Evolutionary conservation across 1,139 yeast genomes (phyloP).

Genomic region (Candida sojae): DNA sequence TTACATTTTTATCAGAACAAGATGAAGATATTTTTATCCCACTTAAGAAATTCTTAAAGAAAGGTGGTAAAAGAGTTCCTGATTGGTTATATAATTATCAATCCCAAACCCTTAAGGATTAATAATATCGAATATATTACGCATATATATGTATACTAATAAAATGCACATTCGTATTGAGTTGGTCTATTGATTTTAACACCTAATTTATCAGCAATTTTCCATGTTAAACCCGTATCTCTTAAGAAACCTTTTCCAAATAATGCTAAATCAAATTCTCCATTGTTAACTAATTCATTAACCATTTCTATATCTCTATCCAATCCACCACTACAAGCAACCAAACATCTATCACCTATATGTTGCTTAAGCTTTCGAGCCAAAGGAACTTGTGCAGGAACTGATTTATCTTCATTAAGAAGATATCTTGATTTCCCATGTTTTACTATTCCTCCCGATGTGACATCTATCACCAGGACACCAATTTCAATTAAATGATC

Average conservation of each 20-base stretch:
- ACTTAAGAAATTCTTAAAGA: constrained; percentile 51
- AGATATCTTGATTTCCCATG: constrained; percentile 15
- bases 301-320: constrained; percentile 29
- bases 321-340: constrained; percentile 51
- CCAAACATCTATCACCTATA: constrained; percentile 37
- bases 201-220: constrained; percentile 50
- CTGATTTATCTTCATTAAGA: constrained; percentile 8
- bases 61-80: constrained; percentile 52
- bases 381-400: constrained; percentile 29
- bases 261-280: constrained; percentile 45
- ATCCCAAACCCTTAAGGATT: constrained; percentile 15
- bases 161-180: constrained; percentile 12
- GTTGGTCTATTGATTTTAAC: constrained; percentile 32
- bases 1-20: constrained; percentile 61
- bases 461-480: constrained; percentile 49
- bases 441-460: constrained; percentile 52
- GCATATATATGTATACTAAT: background rate
- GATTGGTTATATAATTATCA: constrained; percentile 48
- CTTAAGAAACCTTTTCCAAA: constrained; percentile 47
- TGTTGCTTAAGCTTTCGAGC: constrained; percentile 44
- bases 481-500: constrained; percentile 42
- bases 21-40: constrained; percentile 57
- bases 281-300: constrained; percentile 38
- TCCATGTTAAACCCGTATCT: constrained; percentile 47
- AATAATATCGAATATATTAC: too few relatives aligned